Conservation (phyloP, 305 asterid species). For the Solanum hybrid region DNA sequence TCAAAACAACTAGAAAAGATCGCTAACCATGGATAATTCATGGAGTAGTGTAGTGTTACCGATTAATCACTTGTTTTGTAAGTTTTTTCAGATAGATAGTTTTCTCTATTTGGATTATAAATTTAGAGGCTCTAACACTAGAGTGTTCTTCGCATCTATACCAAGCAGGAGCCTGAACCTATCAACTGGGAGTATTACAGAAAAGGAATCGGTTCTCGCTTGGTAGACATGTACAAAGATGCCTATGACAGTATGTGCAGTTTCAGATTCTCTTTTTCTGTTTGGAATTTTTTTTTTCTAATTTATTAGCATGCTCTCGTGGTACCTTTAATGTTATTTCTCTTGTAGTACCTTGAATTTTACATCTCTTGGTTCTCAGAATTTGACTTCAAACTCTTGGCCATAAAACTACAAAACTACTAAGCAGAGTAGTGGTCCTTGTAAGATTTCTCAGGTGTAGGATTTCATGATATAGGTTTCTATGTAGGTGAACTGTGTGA, state of each 20-base stretch:
- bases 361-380: neutral
- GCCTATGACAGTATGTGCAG: constrained; percentile 59
- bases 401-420: neutral
- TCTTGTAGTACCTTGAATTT: neutral
- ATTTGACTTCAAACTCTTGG: neutral
- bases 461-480: neutral
- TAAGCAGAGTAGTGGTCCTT: neutral
- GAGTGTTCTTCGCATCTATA: neutral
- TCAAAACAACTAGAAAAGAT: neutral
- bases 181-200: constrained; percentile 84
- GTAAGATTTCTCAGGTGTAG: neutral
- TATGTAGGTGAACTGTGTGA: neutral
- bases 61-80: neutral
- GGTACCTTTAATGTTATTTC: neutral
- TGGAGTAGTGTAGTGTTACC: neutral
- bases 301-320: neutral
- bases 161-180: constrained; percentile 75
- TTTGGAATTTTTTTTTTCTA: neutral
- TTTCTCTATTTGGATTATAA: neutral
- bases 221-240: constrained; percentile 88
- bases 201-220: constrained; percentile 75
- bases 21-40: neutral
- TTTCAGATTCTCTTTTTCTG: neutral
- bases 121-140: neutral
- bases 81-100: neutral